These are phyloP conservation scores for Naganishia antarctica DNA, from an alignment of 768 basidiomycete species.

Conservation along the genomic window DNA sequence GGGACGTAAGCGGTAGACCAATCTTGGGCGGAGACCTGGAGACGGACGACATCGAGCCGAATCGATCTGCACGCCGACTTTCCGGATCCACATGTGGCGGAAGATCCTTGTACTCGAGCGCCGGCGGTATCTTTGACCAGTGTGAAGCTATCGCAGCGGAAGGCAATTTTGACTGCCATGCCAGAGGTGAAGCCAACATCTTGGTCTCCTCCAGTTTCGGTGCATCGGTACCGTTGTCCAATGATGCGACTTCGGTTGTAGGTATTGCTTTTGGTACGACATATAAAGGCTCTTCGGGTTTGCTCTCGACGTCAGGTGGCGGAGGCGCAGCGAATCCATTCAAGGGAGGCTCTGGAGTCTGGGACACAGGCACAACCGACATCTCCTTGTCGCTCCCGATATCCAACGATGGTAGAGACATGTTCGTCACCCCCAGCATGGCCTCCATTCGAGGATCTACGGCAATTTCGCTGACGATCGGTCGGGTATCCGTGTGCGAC, in stretches of 20 bases:
- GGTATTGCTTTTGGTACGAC: too few relatives aligned
- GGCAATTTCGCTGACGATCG: neutral
- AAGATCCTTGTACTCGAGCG: slow-evolving; percentile 17
- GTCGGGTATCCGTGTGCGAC: neutral
- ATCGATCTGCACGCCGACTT: slow-evolving; percentile 4
- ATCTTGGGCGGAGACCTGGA: neutral
- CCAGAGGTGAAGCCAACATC: neutral
- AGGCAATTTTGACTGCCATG: neutral
- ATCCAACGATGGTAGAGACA: neutral
- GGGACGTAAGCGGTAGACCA: neutral
- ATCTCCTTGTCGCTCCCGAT: neutral
- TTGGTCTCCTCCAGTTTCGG: neutral
- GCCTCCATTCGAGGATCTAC: neutral
- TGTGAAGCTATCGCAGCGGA: neutral
- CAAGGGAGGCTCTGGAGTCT: neutral
- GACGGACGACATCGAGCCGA: neutral
- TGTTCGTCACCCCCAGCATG: neutral
- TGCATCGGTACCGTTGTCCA: neutral
- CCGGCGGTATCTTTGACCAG: slow-evolving; percentile 22
- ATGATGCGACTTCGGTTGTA: neutral
- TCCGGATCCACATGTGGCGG: slow-evolving; percentile 24
- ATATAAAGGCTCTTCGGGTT: too few relatives aligned
- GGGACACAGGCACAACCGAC: neutral
- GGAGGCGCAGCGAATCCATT: neutral
- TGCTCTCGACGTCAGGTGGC: neutral